phyloP scores from a whole-genome alignment of 1,139 yeast species.

The Candida freyschussii region DNA sequence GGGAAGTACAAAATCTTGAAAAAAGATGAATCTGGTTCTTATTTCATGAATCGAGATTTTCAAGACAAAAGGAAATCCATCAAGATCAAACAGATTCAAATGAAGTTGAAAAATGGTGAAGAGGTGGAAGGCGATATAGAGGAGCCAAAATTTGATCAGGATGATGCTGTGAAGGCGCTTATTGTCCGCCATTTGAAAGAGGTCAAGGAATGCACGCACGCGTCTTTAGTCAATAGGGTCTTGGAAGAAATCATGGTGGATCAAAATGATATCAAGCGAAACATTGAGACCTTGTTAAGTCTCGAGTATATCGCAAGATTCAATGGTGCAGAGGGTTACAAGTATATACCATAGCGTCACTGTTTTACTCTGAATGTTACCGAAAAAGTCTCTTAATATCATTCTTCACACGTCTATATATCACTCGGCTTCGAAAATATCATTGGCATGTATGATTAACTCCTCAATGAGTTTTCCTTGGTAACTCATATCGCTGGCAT shows the following conservation, averaged over 20 bases:
- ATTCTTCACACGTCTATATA: too few relatives aligned
- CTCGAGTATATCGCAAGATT: slow-evolving; percentile 29
- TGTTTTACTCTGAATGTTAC: too few relatives aligned
- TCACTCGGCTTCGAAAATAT: slow-evolving; percentile 73
- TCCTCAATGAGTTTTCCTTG: slow-evolving; percentile 85
- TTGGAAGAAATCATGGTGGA: slow-evolving; percentile 28
- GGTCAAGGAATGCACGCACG: slow-evolving; percentile 29
- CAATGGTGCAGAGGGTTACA: slow-evolving; percentile 18
- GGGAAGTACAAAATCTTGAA: slow-evolving; percentile 18
- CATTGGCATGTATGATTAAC: slow-evolving; percentile 76
- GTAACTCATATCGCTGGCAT: slow-evolving; percentile 72
- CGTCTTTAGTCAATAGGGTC: slow-evolving; percentile 30
- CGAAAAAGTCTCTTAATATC: too few relatives aligned
- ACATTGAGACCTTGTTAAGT: slow-evolving; percentile 30
- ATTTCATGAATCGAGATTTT: slow-evolving; percentile 29
- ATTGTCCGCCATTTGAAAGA: slow-evolving; percentile 33
- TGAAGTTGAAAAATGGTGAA: slow-evolving; percentile 26
- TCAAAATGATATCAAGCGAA: slow-evolving; percentile 27
- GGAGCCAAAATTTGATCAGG: slow-evolving; percentile 12
- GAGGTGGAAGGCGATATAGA: slow-evolving; percentile 17
- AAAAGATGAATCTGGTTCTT: slow-evolving; percentile 25
- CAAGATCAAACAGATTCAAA: slow-evolving; percentile 30
- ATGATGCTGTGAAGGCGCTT: slow-evolving; percentile 32
- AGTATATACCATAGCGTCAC: slow-evolving; percentile 19
- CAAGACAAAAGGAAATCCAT: slow-evolving; percentile 26